Conservation (phyloP, 768 basidiomycete species). For the Rhodotorula sphaerocarpa region DNA sequence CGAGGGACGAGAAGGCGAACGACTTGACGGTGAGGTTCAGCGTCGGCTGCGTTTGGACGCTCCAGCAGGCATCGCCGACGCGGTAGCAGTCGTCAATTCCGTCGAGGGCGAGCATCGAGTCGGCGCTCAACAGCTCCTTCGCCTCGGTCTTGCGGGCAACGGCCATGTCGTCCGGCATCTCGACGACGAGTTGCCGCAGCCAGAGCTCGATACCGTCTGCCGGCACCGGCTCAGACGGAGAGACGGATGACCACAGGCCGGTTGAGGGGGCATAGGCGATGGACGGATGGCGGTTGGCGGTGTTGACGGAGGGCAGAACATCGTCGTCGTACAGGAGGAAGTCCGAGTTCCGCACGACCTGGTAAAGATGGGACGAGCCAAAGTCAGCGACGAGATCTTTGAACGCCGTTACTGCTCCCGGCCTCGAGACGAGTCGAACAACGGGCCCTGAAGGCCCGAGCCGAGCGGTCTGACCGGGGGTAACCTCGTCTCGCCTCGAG, state of each 20-base stretch:
- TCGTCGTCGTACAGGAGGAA: slow-evolving; percentile 34
- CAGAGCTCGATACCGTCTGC: slow-evolving; percentile 24
- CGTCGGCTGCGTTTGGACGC: slow-evolving; percentile 19
- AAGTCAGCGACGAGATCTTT: no score
- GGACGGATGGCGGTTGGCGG: slow-evolving; percentile 22
- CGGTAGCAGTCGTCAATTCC: slow-evolving; percentile 30
- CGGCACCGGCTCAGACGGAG: slow-evolving; percentile 12
- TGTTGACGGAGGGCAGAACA: slow-evolving; percentile 2
- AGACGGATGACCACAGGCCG: slow-evolving; percentile 26
- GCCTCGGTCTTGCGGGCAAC: slow-evolving; percentile 17
- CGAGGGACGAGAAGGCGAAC: slow-evolving; percentile 30
- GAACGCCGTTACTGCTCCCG: no score
- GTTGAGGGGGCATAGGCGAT: slow-evolving; percentile 26
- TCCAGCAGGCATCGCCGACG: slow-evolving; percentile 20
- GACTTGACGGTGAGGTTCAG: slow-evolving; percentile 27
- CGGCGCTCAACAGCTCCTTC: slow-evolving; percentile 19
- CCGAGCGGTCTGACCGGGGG: no score
- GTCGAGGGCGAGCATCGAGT: slow-evolving; percentile 15
- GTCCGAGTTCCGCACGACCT: slow-evolving; percentile 33
- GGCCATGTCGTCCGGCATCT: slow-evolving; percentile 19
- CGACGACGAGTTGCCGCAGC: slow-evolving; percentile 32
- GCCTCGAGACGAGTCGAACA: not conserved
- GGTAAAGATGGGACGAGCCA: not conserved
- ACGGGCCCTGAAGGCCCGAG: no score
- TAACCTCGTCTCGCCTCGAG: no score